phyloP scores from a whole-genome alignment of 768 basidiomycete species.

The Asterophora parasitica region DNA sequence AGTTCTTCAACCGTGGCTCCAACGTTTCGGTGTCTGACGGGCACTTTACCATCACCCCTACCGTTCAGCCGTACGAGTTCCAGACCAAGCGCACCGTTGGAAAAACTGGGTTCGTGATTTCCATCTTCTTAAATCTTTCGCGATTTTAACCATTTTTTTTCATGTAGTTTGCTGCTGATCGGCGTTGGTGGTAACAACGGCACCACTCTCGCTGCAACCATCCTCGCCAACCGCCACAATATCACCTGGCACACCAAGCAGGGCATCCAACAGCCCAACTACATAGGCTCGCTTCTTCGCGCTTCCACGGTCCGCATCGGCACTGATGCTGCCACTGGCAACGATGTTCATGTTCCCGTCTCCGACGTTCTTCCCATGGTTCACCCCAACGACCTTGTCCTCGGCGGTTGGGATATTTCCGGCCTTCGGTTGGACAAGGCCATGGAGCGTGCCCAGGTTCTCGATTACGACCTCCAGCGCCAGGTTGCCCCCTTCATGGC shows the following conservation, averaged over 20 bases:
- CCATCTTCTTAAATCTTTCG: slow-evolving; percentile 3
- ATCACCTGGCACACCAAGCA: slow-evolving; percentile 93
- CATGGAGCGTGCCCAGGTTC: slow-evolving; percentile 89
- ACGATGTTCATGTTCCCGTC: slow-evolving; percentile 90
- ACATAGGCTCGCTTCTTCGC: slow-evolving; percentile 94
- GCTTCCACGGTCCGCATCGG: slow-evolving; percentile 95
- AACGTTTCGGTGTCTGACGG: slow-evolving; percentile 67
- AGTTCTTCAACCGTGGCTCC: slow-evolving; percentile 77
- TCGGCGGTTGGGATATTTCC: slow-evolving; percentile 99
- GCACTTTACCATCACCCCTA: slow-evolving; percentile 75
- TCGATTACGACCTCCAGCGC: slow-evolving; percentile 95
- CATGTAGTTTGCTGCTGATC: slow-evolving; percentile 86
- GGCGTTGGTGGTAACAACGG: slow-evolving; percentile 98
- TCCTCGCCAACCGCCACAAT: slow-evolving; percentile 93
- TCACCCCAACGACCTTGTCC: slow-evolving; percentile 95
- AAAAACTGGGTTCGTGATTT: slow-evolving; percentile 82
- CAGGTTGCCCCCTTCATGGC: slow-evolving; percentile 88
- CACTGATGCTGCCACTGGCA: slow-evolving; percentile 68
- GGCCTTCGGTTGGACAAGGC: slow-evolving; percentile 80
- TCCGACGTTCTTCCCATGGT: slow-evolving; percentile 95
- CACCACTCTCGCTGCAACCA: slow-evolving; percentile 86
- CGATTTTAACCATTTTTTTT: no score
- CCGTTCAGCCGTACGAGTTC: slow-evolving; percentile 81
- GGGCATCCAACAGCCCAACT: slow-evolving; percentile 92
- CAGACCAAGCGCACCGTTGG: slow-evolving; percentile 81